Evolutionary conservation across 176 grass and related monocot species (phyloP).

Genomic region (Bothriochloa decipiens): DNA sequence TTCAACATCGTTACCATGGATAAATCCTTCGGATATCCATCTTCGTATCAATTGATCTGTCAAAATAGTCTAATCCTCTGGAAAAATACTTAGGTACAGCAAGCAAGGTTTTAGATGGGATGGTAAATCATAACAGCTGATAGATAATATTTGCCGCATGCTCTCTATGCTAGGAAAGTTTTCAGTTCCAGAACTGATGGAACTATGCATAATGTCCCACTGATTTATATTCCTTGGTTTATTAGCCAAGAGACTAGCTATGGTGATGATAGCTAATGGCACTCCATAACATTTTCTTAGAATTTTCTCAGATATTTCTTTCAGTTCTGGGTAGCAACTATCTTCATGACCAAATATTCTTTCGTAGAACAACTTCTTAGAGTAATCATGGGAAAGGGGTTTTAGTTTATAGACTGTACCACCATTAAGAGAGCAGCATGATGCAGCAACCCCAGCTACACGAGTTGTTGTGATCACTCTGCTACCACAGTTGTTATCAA

Average conservation of each 20-base stretch:
- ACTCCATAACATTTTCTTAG: conserved; percentile 27
- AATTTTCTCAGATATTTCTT: conserved; percentile 30
- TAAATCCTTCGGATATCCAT: conserved; percentile 39
- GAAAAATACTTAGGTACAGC: conserved; percentile 37
- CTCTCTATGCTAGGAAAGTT: conserved; percentile 7
- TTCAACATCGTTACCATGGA: not conserved
- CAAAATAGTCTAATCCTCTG: conserved; percentile 37
- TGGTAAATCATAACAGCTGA: conserved; percentile 35
- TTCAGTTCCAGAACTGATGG: conserved; percentile 28
- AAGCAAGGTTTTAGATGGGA: conserved; percentile 29
- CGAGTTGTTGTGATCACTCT: conserved; percentile 41
- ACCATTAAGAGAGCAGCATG: not conserved
- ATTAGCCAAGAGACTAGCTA: conserved; percentile 17
- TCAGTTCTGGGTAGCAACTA: conserved; percentile 7
- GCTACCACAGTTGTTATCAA: conserved; percentile 11
- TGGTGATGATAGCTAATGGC: conserved; percentile 20
- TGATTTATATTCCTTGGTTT: conserved; percentile 18
- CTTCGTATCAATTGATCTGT: conserved; percentile 5
- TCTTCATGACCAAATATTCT: conserved; percentile 20
- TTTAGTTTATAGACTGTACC: conserved; percentile 20
- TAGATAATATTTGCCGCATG: conserved; percentile 38
- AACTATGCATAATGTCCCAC: conserved; percentile 12
- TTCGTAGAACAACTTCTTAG: conserved; percentile 10
- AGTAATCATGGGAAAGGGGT: conserved; percentile 9
- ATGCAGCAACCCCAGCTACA: not conserved